Evolutionary conservation across 2,329 filamentous ascomycete genomes (phyloP), one percentile per base, ranked within the genome.

Genomic region (Sporothrix brasiliensis): DNA sequence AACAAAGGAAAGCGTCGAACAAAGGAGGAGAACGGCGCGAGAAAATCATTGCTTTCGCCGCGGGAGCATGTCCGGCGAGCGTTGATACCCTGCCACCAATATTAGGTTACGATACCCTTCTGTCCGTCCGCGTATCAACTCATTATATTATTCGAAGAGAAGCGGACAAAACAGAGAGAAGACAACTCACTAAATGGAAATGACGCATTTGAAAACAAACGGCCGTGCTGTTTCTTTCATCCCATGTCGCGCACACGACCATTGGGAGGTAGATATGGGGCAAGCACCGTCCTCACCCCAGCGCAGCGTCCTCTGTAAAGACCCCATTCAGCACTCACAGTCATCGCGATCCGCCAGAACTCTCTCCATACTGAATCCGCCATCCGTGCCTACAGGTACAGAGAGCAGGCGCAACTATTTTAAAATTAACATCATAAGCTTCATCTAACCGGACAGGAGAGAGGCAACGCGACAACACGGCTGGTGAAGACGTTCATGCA

Each of bases 331-430:
- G 24, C 5, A 24, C 24, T 7, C 39, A 21, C 6, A 9, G 34
- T 9, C 34, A 65, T 65, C 44, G 24, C n/a, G 61, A 65, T 65
- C 41, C 60, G 60, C 61, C 58, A 63, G n/a, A 14, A 4, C 21
- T 39, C 47, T 61, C 58, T 44, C 56, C 56, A 44, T 41, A 14
- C 34, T 61, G 19, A 44, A 61, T n/a, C 34, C 56, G 13, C 39
- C 54, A 41, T 60, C 54, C 14, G 54, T 60, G 19, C 56, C 56
- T n/a, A 41, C 24, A 30, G 19, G 44, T n/a, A 41, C 24, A 30
- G 34, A 61, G 16, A 34, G 56, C 34, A 44, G 30, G 56, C 44
- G 56, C 56, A 9, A 41, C 34, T 41, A n/a, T 24, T 34, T n/a
- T 61, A 39, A 39, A 19, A 39, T 44, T 44, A 44, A 16, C 4